phyloP scores from a whole-genome alignment of 257 asterid species.

The Rauvolfia tetraphylla region DNA sequence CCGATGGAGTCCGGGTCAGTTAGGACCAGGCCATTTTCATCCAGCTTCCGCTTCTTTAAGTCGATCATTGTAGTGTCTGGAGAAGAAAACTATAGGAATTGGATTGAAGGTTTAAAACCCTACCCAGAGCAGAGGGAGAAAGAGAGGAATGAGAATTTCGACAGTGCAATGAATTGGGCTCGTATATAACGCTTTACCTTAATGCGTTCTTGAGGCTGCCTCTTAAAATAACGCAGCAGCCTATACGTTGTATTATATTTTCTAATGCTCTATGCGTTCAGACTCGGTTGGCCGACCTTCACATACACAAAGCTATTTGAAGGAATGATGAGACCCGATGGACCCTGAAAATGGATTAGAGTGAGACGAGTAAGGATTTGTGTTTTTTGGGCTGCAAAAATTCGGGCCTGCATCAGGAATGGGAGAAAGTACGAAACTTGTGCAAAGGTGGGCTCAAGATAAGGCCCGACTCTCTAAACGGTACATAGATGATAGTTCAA shows the following conservation, averaged over 20 bases:
- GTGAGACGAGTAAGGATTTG: too few relatives aligned
- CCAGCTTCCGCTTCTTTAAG: slow-evolving; percentile 62
- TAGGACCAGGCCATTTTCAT: slow-evolving; percentile 50
- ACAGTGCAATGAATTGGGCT: background rate
- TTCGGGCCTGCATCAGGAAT: background rate
- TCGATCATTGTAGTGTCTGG: slow-evolving; percentile 35
- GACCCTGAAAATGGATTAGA: background rate
- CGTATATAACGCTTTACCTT: too few relatives aligned
- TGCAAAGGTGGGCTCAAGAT: background rate
- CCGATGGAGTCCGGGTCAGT: slow-evolving; percentile 25
- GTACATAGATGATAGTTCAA: background rate
- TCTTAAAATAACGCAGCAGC: too few relatives aligned
- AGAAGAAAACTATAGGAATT: background rate
- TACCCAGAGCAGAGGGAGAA: background rate
- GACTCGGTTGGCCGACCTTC: too few relatives aligned
- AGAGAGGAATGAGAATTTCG: background rate
- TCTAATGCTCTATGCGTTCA: too few relatives aligned
- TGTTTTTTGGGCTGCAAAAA: background rate
- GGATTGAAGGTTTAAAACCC: slow-evolving; percentile 12
- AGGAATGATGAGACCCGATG: background rate
- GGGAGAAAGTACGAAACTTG: too few relatives aligned
- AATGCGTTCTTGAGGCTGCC: too few relatives aligned
- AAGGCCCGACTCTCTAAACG: background rate
- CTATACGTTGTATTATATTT: too few relatives aligned
- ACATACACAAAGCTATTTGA: too few relatives aligned